Percentiles rank a stretch among this genome's conserved stretches.
These are phyloP conservation scores for Scytalidium sp. DNA, from an alignment of 2,329 filamentous ascomycete genomes.

Conservation along the genomic window DNA sequence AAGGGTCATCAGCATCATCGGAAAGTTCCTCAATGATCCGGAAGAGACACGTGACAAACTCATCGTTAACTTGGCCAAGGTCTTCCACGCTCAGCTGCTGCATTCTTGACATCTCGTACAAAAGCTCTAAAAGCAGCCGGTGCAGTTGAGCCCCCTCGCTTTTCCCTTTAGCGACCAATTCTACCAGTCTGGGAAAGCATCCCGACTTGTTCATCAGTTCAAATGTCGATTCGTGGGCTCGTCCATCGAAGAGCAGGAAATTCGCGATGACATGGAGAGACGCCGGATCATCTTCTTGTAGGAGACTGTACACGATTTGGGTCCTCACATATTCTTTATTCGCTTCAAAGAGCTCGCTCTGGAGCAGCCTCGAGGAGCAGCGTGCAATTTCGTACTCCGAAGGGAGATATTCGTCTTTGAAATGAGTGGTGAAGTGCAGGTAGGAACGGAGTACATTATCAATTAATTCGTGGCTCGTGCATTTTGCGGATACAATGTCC, in stretches of 20 bases:
- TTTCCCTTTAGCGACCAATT: constrained; percentile 67
- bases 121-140: constrained; percentile 76
- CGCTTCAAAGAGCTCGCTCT: constrained; percentile 68
- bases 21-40: constrained; percentile 84
- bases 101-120: constrained; percentile 96
- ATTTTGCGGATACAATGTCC: constrained; percentile 58
- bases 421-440: constrained; percentile 72
- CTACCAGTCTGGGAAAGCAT: constrained; percentile 78
- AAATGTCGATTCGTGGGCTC: constrained; percentile 73
- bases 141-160: constrained; percentile 71
- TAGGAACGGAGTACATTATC: constrained; percentile 85
- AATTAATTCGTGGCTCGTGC: constrained; percentile 61
- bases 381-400: constrained; percentile 76
- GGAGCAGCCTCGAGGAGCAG: constrained; percentile 76
- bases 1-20: constrained; percentile 85
- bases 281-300: constrained; percentile 82
- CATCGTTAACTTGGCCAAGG: constrained; percentile 72
- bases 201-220: constrained; percentile 84
- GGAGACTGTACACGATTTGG: constrained; percentile 87
- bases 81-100: constrained; percentile 77
- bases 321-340: constrained; percentile 85
- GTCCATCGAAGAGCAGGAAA: constrained; percentile 84
- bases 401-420: constrained; percentile 71
- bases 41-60: constrained; percentile 81
- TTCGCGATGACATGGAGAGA: constrained; percentile 80